Evolutionary conservation across 1,284 basidiomycete species (phyloP).

Genomic region (Irpex rosettiformis): DNA sequence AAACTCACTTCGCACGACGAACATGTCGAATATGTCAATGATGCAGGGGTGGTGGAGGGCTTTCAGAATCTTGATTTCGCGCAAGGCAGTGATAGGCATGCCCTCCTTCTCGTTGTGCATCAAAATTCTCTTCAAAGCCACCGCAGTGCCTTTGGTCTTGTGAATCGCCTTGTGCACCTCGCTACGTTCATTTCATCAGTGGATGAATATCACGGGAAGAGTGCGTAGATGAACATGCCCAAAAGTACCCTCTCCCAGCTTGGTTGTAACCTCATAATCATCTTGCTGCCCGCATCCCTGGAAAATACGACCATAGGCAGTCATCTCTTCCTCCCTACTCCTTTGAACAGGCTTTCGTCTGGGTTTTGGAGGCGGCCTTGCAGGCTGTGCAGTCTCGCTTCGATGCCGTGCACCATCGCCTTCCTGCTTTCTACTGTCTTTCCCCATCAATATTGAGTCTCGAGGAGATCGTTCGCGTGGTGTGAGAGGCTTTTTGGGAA

Average conservation of each 20-base stretch:
- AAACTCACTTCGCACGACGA: conserved; percentile 65
- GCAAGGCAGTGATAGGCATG: conserved; percentile 93
- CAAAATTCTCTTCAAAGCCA: conserved; percentile 92
- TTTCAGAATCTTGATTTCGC: conserved; percentile 99
- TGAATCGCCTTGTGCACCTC: conserved; percentile 88
- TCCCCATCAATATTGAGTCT: conserved; percentile 28
- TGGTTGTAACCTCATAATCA: conserved; percentile 81
- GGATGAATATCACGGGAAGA: conserved; percentile 1
- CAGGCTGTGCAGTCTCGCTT: conserved; percentile 3
- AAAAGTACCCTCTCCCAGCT: conserved; percentile 94
- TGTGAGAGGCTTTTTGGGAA: conserved; percentile 40
- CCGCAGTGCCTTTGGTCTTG: conserved; percentile 54
- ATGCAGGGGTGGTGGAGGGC: conserved; percentile 83
- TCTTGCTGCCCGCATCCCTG: conserved; percentile 72
- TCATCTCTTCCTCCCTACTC: conserved; percentile 61
- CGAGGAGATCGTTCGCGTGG: conserved; percentile 44
- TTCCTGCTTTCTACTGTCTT: conserved; percentile 5
- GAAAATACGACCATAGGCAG: conserved; percentile 66
- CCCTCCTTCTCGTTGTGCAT: conserved; percentile 97
- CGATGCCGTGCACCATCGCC: conserved; percentile 9
- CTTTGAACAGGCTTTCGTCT: conserved; percentile 40
- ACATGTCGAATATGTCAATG: conserved; percentile 91
- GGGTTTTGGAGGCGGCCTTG: conserved; percentile 13
- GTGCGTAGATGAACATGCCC: conserved; percentile 53
- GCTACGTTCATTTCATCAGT: conserved; percentile 36